Conservation (phyloP, 2,329 filamentous ascomycete genomes). For the Ophidiomyces ophidiicola region DNA sequence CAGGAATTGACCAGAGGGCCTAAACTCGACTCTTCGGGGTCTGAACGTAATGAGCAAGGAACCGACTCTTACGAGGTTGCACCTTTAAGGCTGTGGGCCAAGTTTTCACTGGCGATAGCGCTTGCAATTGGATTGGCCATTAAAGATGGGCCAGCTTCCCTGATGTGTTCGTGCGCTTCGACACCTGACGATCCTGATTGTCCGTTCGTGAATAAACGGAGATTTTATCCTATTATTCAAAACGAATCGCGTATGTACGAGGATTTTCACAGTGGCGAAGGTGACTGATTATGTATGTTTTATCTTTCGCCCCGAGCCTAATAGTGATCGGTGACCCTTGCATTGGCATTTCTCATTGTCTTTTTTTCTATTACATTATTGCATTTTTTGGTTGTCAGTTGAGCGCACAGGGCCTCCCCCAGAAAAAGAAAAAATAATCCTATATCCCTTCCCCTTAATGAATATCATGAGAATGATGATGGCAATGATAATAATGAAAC, state of each 20-base stretch:
- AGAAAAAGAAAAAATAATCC: too few relatives aligned
- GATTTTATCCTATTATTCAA: neutral
- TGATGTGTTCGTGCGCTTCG: slow-evolving; percentile 13
- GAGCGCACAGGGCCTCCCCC: too few relatives aligned
- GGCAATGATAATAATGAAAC: too few relatives aligned
- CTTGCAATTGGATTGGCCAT: slow-evolving; percentile 39
- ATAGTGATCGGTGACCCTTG: too few relatives aligned
- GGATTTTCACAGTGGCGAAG: neutral
- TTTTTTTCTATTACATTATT: neutral
- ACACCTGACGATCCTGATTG: neutral
- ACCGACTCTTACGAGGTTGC: too few relatives aligned
- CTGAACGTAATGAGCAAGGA: neutral
- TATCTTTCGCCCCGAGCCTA: too few relatives aligned
- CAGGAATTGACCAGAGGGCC: slow-evolving; percentile 1
- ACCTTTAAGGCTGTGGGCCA: slow-evolving; percentile 36
- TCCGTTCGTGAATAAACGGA: neutral
- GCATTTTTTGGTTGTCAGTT: too few relatives aligned
- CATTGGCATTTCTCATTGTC: too few relatives aligned
- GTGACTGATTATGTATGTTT: too few relatives aligned
- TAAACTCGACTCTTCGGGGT: neutral
- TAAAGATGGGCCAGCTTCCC: slow-evolving; percentile 33
- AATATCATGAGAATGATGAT: slow-evolving; percentile 2
- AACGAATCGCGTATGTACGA: neutral
- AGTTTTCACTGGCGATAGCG: slow-evolving; percentile 37
- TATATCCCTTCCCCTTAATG: neutral